phyloP scores from a whole-genome alignment of 805 yeast species.

The Cyberlindnera lachancei region DNA sequence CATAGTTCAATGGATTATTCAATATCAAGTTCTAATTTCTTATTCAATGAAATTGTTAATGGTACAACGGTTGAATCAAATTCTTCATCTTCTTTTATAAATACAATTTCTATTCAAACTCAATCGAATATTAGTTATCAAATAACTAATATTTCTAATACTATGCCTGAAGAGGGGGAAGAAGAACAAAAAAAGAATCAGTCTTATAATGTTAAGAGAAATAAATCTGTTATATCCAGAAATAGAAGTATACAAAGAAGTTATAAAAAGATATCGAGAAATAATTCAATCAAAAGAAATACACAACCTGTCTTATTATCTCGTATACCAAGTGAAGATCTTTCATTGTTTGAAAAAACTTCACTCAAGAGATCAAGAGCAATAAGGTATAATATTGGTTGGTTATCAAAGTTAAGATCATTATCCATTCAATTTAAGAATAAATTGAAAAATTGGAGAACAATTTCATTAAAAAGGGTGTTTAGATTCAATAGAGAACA shows the following conservation, averaged over 20 bases:
- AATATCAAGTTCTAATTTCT: constrained; percentile 5
- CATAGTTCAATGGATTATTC: too few relatives aligned
- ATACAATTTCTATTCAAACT: constrained; percentile 16
- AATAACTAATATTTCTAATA: constrained; percentile 12
- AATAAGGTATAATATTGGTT: constrained; percentile 31
- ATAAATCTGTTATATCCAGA: too few relatives aligned
- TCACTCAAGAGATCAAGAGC: constrained; percentile 28
- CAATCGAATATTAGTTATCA: constrained; percentile 22
- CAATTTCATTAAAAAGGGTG: constrained; percentile 19
- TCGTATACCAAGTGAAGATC: constrained; percentile 8
- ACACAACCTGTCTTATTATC: too few relatives aligned
- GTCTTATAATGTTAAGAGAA: too few relatives aligned
- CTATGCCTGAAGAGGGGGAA: neutral
- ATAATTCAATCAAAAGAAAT: constrained; percentile 1
- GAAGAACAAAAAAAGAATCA: too few relatives aligned
- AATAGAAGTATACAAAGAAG: neutral
- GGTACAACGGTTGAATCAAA: too few relatives aligned
- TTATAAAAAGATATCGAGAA: neutral
- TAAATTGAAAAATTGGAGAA: constrained; percentile 22
- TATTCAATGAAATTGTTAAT: constrained; percentile 1
- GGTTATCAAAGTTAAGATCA: constrained; percentile 25
- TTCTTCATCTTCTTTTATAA: too few relatives aligned
- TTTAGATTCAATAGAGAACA: constrained; percentile 12
- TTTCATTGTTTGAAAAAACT: constrained; percentile 13
- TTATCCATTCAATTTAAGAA: constrained; percentile 21